phyloP scores from a whole-genome alignment of 176 grass and related monocot genomes.

The Oryza nivara region DNA sequence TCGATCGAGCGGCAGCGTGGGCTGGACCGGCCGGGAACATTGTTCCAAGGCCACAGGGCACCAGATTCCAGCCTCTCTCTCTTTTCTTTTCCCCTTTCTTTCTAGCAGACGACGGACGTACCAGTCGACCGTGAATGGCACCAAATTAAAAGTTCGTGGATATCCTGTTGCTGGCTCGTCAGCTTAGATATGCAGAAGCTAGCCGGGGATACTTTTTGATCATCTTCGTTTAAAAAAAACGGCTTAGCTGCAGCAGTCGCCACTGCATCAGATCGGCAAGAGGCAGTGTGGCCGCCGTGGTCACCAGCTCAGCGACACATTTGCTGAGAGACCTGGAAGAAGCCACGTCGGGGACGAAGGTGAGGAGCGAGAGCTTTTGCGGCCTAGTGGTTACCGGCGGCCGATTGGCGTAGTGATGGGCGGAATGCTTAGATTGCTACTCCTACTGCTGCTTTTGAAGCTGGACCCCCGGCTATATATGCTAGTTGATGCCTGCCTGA shows the following conservation, averaged over 20 bases:
- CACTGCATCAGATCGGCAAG: slow-evolving; percentile 10
- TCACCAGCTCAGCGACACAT: background rate
- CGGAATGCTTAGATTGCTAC: background rate
- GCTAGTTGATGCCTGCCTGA: background rate
- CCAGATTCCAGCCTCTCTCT: background rate
- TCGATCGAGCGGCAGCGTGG: background rate
- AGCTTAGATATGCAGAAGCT: background rate
- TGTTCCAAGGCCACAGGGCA: background rate
- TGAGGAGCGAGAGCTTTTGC: background rate
- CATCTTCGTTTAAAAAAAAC: background rate
- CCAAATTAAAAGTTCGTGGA: background rate
- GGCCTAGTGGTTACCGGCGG: background rate
- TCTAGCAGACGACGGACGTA: too few relatives aligned
- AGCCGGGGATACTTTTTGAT: background rate
- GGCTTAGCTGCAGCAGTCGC: background rate
- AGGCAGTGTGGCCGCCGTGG: background rate
- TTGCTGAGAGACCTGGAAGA: background rate
- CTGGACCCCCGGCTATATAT: background rate
- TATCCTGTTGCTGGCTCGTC: background rate
- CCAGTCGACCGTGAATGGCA: background rate
- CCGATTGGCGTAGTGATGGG: background rate
- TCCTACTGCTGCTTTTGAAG: slow-evolving; percentile 1
- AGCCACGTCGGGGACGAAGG: background rate
- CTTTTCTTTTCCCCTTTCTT: background rate
- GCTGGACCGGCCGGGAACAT: slow-evolving; percentile 5